Percentiles rank a stretch among this genome's conserved stretches.
phyloP scores from a whole-genome alignment of 768 basidiomycete genomes.

The Xerocomus potaroensis region DNA sequence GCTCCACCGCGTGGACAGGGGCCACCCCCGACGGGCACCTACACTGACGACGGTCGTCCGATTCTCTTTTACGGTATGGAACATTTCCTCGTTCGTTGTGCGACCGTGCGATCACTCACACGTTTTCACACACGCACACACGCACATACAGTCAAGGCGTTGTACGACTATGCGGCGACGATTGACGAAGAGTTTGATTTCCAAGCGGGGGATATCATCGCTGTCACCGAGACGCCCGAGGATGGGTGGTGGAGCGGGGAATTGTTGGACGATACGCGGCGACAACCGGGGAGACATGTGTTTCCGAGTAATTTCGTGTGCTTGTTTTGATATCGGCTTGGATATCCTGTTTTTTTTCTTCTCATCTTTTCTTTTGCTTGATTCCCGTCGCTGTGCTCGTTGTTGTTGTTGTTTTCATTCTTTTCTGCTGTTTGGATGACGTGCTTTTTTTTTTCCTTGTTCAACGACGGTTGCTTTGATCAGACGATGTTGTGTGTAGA shows the following conservation, averaged over 20 bases:
- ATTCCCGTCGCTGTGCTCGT: slow-evolving; percentile 10
- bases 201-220: slow-evolving; percentile 92
- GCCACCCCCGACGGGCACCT: slow-evolving; percentile 64
- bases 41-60: slow-evolving; percentile 75
- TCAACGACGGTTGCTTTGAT: too few relatives aligned
- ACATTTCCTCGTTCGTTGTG: too few relatives aligned
- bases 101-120: slow-evolving; percentile 31
- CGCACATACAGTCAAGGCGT: slow-evolving; percentile 66
- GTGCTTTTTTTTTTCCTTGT: background rate
- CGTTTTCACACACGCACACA: background rate
- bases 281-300: slow-evolving; percentile 67
- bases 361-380: background rate
- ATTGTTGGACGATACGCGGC: slow-evolving; percentile 68
- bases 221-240: slow-evolving; percentile 89
- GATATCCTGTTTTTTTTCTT: background rate
- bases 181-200: slow-evolving; percentile 96
- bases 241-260: slow-evolving; percentile 99
- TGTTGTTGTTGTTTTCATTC: background rate
- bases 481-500: too few relatives aligned
- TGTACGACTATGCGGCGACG: slow-evolving; percentile 82
- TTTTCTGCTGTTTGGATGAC: background rate
- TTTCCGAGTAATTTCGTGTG: slow-evolving; percentile 91
- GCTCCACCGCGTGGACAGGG: slow-evolving; percentile 33
- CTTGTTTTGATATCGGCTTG: slow-evolving; percentile 51
- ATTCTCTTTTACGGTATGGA: slow-evolving; percentile 92